Evolutionary conservation across 148 eudicot species (phyloP).

Genomic region (Chenopodium quinoa): DNA sequence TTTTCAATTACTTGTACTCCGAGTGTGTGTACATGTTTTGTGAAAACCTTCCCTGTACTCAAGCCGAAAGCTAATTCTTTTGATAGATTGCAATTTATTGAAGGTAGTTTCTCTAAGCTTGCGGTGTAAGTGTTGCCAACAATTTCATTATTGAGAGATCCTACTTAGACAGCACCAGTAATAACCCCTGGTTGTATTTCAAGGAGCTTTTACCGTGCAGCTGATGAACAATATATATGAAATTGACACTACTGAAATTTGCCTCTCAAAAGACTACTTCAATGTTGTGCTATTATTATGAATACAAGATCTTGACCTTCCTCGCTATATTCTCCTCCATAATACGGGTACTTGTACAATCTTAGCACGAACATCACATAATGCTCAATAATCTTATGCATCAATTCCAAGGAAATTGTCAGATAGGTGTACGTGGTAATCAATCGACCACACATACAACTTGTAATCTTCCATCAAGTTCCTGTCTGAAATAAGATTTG

Average conservation of each 20-base stretch:
- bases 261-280: neutral
- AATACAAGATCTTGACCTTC: neutral
- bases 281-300: neutral
- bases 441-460: neutral
- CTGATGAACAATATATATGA: no score
- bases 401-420: neutral
- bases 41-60: no score
- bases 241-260: neutral
- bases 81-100: no score
- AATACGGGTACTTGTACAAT: neutral
- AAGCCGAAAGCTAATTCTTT: no score
- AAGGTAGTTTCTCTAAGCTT: no score
- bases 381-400: neutral
- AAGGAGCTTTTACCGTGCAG: no score
- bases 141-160: no score
- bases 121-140: no score
- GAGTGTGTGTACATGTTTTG: no score
- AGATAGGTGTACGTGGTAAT: neutral
- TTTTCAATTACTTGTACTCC: no score
- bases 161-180: no score
- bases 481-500: neutral
- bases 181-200: no score
- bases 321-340: neutral
- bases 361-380: constrained; percentile 2
- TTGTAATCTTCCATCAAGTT: neutral